Percentiles rank a stretch among this genome's conserved stretches.
These are phyloP conservation scores for Corylus americana DNA, from an alignment of 306 rosid species.

Conservation along the genomic window DNA sequence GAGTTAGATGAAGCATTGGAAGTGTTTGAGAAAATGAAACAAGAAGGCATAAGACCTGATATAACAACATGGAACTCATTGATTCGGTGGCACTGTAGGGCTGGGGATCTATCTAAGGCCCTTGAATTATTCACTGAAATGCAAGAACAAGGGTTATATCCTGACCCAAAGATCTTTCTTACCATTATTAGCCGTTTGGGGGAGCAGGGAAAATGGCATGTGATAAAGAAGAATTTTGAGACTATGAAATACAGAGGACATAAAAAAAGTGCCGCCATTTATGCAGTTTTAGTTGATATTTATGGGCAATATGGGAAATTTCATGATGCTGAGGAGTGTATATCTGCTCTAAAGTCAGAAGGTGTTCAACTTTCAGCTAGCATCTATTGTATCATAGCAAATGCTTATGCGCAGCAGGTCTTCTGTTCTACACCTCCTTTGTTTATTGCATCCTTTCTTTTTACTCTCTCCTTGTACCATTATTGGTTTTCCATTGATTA, in stretches of 20 bases:
- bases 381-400: slow-evolving; percentile 62
- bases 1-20: slow-evolving; percentile 61
- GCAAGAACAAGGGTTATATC: slow-evolving; percentile 78
- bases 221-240: slow-evolving; percentile 54
- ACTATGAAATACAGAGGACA: slow-evolving; percentile 56
- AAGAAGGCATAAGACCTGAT: slow-evolving; percentile 60
- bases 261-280: slow-evolving; percentile 47
- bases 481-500: not conserved
- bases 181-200: slow-evolving; percentile 65
- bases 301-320: slow-evolving; percentile 77
- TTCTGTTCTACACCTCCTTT: slow-evolving; percentile 4
- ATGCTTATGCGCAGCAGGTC: slow-evolving; percentile 86
- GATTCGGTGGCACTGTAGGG: slow-evolving; percentile 69
- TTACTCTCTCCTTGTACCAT: not conserved
- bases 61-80: slow-evolving; percentile 69
- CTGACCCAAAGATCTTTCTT: slow-evolving; percentile 75
- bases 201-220: slow-evolving; percentile 81
- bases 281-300: slow-evolving; percentile 69
- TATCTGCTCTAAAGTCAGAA: slow-evolving; percentile 59
- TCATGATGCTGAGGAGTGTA: slow-evolving; percentile 60
- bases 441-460: slow-evolving; percentile 6
- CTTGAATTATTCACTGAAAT: slow-evolving; percentile 54
- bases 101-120: slow-evolving; percentile 53
- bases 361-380: slow-evolving; percentile 56
- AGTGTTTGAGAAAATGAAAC: slow-evolving; percentile 60